These are phyloP conservation scores for Stephania japonica DNA, from an alignment of 164 flowering plant genomes.

Conservation along the genomic window DNA sequence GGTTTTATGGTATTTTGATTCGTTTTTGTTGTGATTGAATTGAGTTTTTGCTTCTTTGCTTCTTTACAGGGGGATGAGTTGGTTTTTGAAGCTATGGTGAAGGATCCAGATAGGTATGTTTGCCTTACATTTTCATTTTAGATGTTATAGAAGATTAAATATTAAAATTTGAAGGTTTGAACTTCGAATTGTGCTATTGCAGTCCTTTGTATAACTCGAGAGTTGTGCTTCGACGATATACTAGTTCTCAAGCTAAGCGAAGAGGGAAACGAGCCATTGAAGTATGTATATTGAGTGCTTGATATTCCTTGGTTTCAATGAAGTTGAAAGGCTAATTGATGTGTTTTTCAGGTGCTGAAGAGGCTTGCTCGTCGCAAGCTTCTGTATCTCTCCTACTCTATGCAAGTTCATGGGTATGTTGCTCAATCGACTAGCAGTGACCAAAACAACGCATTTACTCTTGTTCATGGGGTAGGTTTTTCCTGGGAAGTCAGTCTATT, in stretches of 20 bases:
- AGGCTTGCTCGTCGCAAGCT: slow-evolving; percentile 68
- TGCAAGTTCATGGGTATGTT: slow-evolving; percentile 95
- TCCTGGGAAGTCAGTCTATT: not conserved
- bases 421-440: slow-evolving; percentile 37
- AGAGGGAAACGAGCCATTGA: slow-evolving; percentile 89
- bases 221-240: slow-evolving; percentile 78
- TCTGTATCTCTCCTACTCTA: slow-evolving; percentile 88
- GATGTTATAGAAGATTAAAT: not conserved
- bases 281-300: slow-evolving; percentile 29
- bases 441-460: slow-evolving; percentile 43
- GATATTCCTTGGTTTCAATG: not conserved
- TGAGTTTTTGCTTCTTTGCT: slow-evolving; percentile 12
- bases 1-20: not conserved
- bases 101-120: slow-evolving; percentile 50
- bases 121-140: slow-evolving; percentile 10
- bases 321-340: not conserved
- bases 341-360: slow-evolving; percentile 60
- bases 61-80: slow-evolving; percentile 70
- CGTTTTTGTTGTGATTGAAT: not conserved
- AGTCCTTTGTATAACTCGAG: slow-evolving; percentile 64
- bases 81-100: slow-evolving; percentile 84
- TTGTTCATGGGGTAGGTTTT: slow-evolving; percentile 84
- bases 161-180: not conserved
- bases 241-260: slow-evolving; percentile 74
- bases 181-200: slow-evolving; percentile 19